phyloP scores from a whole-genome alignment of 108 stramenopile species.

The Seminavis robusta region DNA sequence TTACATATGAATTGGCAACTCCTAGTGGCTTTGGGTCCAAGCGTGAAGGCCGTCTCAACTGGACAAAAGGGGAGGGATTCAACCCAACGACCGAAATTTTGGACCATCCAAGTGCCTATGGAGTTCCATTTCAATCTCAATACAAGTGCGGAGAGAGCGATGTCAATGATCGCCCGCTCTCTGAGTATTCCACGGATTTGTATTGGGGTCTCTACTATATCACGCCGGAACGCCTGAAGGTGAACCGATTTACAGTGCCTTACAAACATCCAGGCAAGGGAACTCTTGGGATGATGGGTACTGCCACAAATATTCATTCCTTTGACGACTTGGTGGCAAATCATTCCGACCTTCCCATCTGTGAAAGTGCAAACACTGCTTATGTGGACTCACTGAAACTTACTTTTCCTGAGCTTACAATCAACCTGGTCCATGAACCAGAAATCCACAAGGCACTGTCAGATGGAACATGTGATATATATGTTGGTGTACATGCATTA shows the following conservation, averaged over 20 bases:
- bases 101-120: too few relatives aligned
- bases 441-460: too few relatives aligned
- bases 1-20: conserved; percentile 20
- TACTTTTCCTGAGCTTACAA: conserved; percentile 18
- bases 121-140: conserved; percentile 10
- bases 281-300: conserved; percentile 23
- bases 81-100: too few relatives aligned
- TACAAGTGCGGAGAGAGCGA: conserved; percentile 28
- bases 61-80: conserved; percentile 5
- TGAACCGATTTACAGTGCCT: conserved; percentile 21
- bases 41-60: conserved; percentile 10
- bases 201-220: conserved; percentile 28
- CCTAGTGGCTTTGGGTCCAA: conserved; percentile 26
- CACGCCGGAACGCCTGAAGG: conserved; percentile 18
- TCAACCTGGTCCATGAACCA: neutral
- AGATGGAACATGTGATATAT: too few relatives aligned
- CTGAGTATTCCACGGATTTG: conserved; percentile 20
- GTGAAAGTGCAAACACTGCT: too few relatives aligned
- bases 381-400: conserved; percentile 1
- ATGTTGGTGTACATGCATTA: too few relatives aligned
- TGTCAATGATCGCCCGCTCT: conserved; percentile 15
- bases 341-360: too few relatives aligned
- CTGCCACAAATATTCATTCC: conserved; percentile 6
- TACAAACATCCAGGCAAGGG: conserved; percentile 19
- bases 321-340: conserved; percentile 15